Percentiles rank a stretch among this genome's conserved stretches.
Evolutionary conservation across 805 yeast species (phyloP).

Genomic region (Schizosaccharomyces octosporus): DNA sequence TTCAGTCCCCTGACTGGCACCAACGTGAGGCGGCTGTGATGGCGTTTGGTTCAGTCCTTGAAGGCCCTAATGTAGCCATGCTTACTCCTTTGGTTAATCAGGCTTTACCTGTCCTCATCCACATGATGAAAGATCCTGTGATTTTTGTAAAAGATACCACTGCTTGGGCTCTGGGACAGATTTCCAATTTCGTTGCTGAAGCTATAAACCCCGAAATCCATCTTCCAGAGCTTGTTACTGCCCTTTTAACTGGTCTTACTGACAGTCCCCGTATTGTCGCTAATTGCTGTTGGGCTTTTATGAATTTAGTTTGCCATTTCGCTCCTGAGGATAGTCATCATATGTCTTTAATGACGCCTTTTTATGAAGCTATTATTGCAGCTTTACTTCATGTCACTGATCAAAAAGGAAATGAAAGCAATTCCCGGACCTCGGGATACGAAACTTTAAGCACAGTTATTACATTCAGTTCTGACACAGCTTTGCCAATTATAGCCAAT

Average conservation of each 20-base stretch:
- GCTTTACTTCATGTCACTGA: slow-evolving; percentile 44
- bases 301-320: slow-evolving; percentile 71
- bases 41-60: slow-evolving; percentile 94
- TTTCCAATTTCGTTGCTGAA: slow-evolving; percentile 63
- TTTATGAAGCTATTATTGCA: slow-evolving; percentile 44
- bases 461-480: slow-evolving; percentile 43
- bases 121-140: slow-evolving; percentile 45
- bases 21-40: slow-evolving; percentile 89
- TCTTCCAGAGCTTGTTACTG: slow-evolving; percentile 47
- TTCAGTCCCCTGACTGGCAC: slow-evolving; percentile 46
- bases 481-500: slow-evolving; percentile 39
- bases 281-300: slow-evolving; percentile 95
- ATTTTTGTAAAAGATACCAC: slow-evolving; percentile 88
- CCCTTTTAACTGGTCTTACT: slow-evolving; percentile 53
- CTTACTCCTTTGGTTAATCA: slow-evolving; percentile 44
- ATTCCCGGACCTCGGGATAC: slow-evolving; percentile 85
- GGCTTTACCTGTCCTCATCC: slow-evolving; percentile 59
- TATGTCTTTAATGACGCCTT: slow-evolving; percentile 47
- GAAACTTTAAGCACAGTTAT: slow-evolving; percentile 76
- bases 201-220: slow-evolving; percentile 43
- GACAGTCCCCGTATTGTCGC: slow-evolving; percentile 86
- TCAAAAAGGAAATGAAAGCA: slow-evolving; percentile 57
- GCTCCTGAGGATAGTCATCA: slow-evolving; percentile 22
- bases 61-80: slow-evolving; percentile 31
- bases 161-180: slow-evolving; percentile 94